Evolutionary conservation across 805 yeast species (phyloP).

Genomic region (Nakazawaea sp.): DNA sequence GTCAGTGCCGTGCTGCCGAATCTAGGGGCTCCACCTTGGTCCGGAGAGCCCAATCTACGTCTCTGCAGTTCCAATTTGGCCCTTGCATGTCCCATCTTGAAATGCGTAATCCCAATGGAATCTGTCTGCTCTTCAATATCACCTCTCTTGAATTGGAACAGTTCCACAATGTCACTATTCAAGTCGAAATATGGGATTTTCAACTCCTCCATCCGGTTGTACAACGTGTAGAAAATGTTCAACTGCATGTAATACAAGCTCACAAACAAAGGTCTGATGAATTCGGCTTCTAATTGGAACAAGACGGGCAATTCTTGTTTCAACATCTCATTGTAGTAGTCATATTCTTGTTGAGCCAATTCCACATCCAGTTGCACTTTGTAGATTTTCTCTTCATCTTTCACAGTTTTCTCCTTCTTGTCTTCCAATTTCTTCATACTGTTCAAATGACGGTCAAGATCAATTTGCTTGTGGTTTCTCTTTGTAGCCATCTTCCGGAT

Average conservation of each 20-base stretch:
- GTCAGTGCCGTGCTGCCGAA: slow-evolving; percentile 28
- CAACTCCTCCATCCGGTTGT: slow-evolving; percentile 89
- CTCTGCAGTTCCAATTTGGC: slow-evolving; percentile 76
- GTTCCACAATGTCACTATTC: slow-evolving; percentile 74
- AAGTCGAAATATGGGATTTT: slow-evolving; percentile 95
- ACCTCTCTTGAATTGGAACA: slow-evolving; percentile 78
- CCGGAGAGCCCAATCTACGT: slow-evolving; percentile 39
- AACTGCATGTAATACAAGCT: slow-evolving; percentile 96
- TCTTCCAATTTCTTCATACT: slow-evolving; percentile 65
- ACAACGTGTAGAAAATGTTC: slow-evolving; percentile 90
- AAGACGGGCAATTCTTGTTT: slow-evolving; percentile 84
- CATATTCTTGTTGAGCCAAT: slow-evolving; percentile 91
- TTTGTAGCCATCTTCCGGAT: slow-evolving; percentile 93
- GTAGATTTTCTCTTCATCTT: slow-evolving; percentile 89
- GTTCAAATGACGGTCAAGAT: slow-evolving; percentile 79
- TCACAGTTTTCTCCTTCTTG: slow-evolving; percentile 76
- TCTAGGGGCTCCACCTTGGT: slow-evolving; percentile 35
- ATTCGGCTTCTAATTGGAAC: slow-evolving; percentile 84
- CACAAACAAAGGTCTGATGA: slow-evolving; percentile 89
- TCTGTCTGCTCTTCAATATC: slow-evolving; percentile 87
- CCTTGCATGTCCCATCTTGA: slow-evolving; percentile 84
- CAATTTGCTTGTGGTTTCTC: slow-evolving; percentile 92
- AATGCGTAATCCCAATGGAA: slow-evolving; percentile 83
- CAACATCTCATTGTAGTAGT: slow-evolving; percentile 91
- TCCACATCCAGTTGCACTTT: slow-evolving; percentile 84